Conservation (phyloP, 2,329 filamentous ascomycete species). For the Dactylellina haptotyla region DNA sequence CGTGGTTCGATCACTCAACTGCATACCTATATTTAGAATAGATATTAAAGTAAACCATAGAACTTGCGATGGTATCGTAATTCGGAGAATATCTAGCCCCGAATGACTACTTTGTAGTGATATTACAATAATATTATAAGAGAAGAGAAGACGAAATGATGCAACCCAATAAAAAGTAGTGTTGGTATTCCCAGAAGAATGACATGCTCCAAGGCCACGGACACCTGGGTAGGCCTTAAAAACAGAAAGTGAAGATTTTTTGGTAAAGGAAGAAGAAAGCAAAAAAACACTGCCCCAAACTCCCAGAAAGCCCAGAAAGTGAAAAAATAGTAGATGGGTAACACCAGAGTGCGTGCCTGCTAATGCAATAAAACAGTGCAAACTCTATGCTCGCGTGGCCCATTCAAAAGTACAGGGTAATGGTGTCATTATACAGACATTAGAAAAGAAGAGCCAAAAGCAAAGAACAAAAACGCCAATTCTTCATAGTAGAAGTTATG, state of each 20-base stretch:
- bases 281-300: no score
- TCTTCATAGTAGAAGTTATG: constrained; percentile 12
- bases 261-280: no score
- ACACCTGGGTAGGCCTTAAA: no score
- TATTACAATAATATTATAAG: not conserved
- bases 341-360: constrained; percentile 6
- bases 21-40: no score
- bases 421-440: constrained; percentile 8
- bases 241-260: no score
- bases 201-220: constrained; percentile 5
- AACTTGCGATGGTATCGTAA: no score
- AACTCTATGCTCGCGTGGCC: constrained; percentile 14
- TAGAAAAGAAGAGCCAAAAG: not conserved
- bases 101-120: not conserved
- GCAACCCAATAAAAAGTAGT: not conserved
- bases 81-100: not conserved
- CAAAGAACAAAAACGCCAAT: constrained; percentile 24
- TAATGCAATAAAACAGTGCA: constrained; percentile 22
- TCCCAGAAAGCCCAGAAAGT: not conserved
- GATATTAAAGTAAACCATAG: no score
- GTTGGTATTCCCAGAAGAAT: constrained; percentile 13
- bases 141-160: not conserved
- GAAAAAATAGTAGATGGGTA: constrained; percentile 6
- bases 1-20: no score
- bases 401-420: constrained; percentile 5